Evolutionary conservation across 192 early-diverging fungal species (phyloP).

Genomic region (Allomyces macrogynus): DNA sequence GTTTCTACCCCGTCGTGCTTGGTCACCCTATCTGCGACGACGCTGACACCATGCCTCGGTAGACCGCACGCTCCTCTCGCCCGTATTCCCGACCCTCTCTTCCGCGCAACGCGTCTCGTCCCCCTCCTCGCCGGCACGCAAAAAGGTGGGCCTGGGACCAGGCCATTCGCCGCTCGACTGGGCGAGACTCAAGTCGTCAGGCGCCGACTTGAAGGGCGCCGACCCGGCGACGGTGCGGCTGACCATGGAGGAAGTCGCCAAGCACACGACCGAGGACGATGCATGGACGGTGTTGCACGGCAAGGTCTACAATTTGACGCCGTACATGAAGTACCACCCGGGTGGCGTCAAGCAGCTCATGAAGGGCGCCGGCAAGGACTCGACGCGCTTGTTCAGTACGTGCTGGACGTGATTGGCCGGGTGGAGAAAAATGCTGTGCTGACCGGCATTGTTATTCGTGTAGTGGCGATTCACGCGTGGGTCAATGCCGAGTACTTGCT

Average conservation of each 20-base stretch:
- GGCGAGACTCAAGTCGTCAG: conserved; percentile 62
- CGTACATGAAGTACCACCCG: conserved; percentile 77
- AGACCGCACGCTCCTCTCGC: background rate
- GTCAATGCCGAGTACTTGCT: conserved; percentile 81
- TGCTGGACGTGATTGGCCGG: background rate
- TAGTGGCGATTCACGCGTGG: conserved; percentile 70
- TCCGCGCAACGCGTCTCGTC: background rate
- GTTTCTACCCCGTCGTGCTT: too few relatives aligned
- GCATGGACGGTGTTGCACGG: conserved; percentile 76
- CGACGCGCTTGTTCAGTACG: conserved; percentile 67
- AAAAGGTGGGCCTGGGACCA: conserved; percentile 64
- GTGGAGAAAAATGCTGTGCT: background rate
- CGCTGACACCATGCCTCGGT: background rate
- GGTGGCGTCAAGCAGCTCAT: conserved; percentile 63
- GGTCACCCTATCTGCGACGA: too few relatives aligned
- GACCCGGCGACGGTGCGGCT: conserved; percentile 30
- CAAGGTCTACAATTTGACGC: conserved; percentile 80
- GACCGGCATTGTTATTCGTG: background rate
- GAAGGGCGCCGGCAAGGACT: conserved; percentile 78
- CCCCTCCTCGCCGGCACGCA: conserved; percentile 9
- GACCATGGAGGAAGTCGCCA: conserved; percentile 49
- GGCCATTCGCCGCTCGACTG: conserved; percentile 84
- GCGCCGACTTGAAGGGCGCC: conserved; percentile 48
- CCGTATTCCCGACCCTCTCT: background rate
- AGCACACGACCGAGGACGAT: conserved; percentile 57